Conservation (phyloP, 768 basidiomycete species). For the Arthromyces matolae region DNA sequence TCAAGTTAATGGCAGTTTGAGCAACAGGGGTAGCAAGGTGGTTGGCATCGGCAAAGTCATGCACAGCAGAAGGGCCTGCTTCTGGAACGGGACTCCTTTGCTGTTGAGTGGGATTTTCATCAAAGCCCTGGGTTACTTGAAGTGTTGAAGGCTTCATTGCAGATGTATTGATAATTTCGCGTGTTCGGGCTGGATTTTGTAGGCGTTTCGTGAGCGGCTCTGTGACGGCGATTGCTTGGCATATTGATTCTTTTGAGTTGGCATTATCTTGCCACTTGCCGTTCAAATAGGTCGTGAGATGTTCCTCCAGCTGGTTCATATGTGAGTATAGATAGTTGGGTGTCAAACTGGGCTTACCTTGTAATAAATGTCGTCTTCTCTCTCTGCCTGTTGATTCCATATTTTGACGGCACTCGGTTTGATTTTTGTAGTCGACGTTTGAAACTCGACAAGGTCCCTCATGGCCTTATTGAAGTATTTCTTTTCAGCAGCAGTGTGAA, state of each 20-base stretch:
- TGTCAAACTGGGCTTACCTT: background rate
- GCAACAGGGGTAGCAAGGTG: background rate
- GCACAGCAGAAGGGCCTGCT: background rate
- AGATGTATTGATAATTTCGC: background rate
- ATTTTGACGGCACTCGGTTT: background rate
- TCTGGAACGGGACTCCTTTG: too few relatives aligned
- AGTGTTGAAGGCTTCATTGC: background rate
- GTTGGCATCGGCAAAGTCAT: background rate
- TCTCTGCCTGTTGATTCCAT: background rate
- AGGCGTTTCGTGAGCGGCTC: background rate
- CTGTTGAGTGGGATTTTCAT: background rate
- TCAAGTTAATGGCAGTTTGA: background rate
- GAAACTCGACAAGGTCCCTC: background rate
- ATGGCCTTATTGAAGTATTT: background rate
- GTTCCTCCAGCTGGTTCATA: background rate
- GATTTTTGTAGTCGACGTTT: background rate
- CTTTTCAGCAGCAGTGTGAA: background rate
- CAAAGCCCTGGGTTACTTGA: background rate
- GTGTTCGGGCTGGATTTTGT: background rate
- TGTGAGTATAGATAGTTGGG: background rate
- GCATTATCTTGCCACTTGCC: background rate
- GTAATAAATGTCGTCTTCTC: background rate
- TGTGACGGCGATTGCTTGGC: background rate
- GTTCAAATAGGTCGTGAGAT: background rate
- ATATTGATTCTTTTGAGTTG: background rate